These are phyloP conservation scores for Astrothelium macrocarpum DNA, from an alignment of 495 filamentous ascomycete species.

Conservation along the genomic window DNA sequence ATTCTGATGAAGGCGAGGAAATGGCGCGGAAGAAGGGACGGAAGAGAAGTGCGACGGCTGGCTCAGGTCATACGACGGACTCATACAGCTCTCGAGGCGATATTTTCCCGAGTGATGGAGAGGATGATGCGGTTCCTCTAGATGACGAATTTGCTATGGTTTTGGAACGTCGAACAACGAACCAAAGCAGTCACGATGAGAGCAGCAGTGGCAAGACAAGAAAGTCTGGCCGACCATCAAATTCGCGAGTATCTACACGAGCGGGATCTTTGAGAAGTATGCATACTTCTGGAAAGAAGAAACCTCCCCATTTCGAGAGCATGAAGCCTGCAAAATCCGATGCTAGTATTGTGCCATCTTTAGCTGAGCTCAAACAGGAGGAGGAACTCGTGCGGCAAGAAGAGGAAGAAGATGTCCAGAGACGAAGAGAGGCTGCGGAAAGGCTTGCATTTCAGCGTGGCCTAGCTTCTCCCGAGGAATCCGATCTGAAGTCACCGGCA, in stretches of 20 bases:
- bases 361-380: constrained; percentile 66
- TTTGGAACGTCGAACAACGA: constrained; percentile 55
- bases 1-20: constrained; percentile 42
- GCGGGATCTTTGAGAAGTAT: constrained; percentile 26
- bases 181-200: constrained; percentile 44
- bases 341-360: constrained; percentile 42
- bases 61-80: constrained; percentile 75
- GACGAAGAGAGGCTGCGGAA: constrained; percentile 61
- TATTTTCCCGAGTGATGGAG: constrained; percentile 84
- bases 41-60: constrained; percentile 68
- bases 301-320: neutral
- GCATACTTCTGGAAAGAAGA: constrained; percentile 16
- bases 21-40: constrained; percentile 39
- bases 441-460: constrained; percentile 63
- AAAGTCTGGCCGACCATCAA: constrained; percentile 15
- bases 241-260: constrained; percentile 30
- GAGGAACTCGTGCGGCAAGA: constrained; percentile 57
- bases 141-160: constrained; percentile 87
- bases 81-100: constrained; percentile 90
- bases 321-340: constrained; percentile 16
- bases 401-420: constrained; percentile 62
- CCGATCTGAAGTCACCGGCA: neutral
- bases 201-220: constrained; percentile 57
- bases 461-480: constrained; percentile 31
- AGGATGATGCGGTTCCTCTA: constrained; percentile 82